These are phyloP conservation scores for Trametes sanguinea DNA, from an alignment of 768 basidiomycete species.

Conservation along the genomic window DNA sequence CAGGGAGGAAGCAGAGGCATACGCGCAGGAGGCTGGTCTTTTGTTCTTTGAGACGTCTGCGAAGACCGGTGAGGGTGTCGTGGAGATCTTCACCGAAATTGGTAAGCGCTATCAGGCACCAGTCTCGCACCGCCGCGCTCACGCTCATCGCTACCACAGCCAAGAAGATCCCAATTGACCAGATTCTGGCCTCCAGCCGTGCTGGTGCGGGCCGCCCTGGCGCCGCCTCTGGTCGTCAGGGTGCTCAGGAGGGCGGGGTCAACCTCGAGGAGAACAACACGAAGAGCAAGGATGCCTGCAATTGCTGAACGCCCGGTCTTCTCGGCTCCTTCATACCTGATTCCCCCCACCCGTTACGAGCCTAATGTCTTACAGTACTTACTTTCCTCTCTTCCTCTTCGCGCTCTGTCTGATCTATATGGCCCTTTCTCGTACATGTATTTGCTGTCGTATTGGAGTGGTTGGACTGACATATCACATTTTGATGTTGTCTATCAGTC, in stretches of 20 bases:
- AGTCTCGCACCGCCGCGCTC: slow-evolving; percentile 8
- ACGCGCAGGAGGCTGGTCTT: slow-evolving; percentile 91
- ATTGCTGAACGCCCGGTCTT: slow-evolving; percentile 54
- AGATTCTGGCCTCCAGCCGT: slow-evolving; percentile 84
- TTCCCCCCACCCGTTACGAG: slow-evolving; percentile 19
- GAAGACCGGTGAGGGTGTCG: slow-evolving; percentile 93
- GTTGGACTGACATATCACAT: slow-evolving; percentile 25
- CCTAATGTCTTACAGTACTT: slow-evolving; percentile 28
- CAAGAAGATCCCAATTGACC: slow-evolving; percentile 90
- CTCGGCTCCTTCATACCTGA: not conserved
- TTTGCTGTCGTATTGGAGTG: slow-evolving; percentile 26
- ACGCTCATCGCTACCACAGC: slow-evolving; percentile 41
- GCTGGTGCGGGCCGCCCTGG: slow-evolving; percentile 66
- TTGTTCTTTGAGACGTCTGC: slow-evolving; percentile 98
- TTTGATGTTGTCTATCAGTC: slow-evolving; percentile 16
- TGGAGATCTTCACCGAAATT: slow-evolving; percentile 98
- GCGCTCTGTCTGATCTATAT: slow-evolving; percentile 29
- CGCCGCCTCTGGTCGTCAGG: slow-evolving; percentile 52
- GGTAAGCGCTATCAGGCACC: slow-evolving; percentile 50
- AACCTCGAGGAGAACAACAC: slow-evolving; percentile 67
- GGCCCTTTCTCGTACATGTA: slow-evolving; percentile 25
- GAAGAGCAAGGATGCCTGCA: slow-evolving; percentile 78
- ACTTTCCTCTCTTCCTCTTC: slow-evolving; percentile 18
- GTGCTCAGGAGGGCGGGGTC: slow-evolving; percentile 59
- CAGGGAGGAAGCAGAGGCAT: slow-evolving; percentile 93